Base-by-base conservation (phyloP, 345 rosid genomes). In the Noccaea caerulescens region DNA sequence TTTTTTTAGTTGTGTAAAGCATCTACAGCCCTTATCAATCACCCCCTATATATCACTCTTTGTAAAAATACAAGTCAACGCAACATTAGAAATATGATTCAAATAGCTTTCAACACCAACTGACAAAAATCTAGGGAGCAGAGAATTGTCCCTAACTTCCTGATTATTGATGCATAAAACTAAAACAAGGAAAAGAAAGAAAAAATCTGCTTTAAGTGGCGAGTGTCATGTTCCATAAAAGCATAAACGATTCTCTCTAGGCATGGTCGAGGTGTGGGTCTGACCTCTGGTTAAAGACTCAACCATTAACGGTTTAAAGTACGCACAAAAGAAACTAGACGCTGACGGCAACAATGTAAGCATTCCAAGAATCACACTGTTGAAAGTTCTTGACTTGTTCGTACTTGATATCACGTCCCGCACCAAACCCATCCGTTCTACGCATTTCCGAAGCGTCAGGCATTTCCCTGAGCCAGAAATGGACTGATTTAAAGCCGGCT, bases 361-460 rank as follows among this genome's bases (percentile, higher is more conserved):
- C 97, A 79, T 93, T 93, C 98, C 97, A 93, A 56, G 96, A 82
- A 82, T 93, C 98, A 36, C 78, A 76, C 63, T 93, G 97, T 58
- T 83, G 82, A 70, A 93, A 90, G 69, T 63, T 80, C 56, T 79
- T 44, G 20, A 84, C 90, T 84, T 93, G 80, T 76, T 93, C 90
- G 47, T 90, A 90, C 72, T 88, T 93, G 51, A 81, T 51, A 54
- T 87, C 89, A 41, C 77, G 84, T 32, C 86, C 89, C 0, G 69
- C 82, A n/a, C 93, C 97, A 30, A 86, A 93, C 38, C 97, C 97
- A 42, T 82, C 81, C 30, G 87, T 81, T 8, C 80, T 79, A 60
- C 81, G 82, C 80, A 75, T 84, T 57, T 84, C 84, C 39, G 72
- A 79, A 2, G 84, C 77, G 65, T 90, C 93, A 0, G 97, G 95